Conservation (phyloP, 257 asterid species). For the Nicotiana tabacum region DNA sequence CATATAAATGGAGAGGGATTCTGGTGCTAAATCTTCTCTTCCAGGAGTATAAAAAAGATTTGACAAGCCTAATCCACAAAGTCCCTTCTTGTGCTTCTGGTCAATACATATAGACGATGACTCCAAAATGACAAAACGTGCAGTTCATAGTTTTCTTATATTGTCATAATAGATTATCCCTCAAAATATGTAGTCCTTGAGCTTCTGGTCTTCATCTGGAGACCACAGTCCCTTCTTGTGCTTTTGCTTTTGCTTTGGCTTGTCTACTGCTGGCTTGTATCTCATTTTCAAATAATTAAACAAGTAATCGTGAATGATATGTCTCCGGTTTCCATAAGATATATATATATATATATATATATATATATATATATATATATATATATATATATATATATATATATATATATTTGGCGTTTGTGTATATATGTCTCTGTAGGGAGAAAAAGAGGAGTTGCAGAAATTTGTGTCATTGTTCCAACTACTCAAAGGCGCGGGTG, state of each 20-base stretch:
- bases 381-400: not conserved
- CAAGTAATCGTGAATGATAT: too few species aligned
- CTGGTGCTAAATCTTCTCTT: too few species aligned
- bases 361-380: too few species aligned
- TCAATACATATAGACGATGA: too few species aligned
- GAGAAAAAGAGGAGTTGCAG: conserved; percentile 23
- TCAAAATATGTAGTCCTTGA: conserved; percentile 36
- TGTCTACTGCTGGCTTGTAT: conserved; percentile 24
- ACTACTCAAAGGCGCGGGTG: conserved; percentile 23
- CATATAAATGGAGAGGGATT: too few species aligned
- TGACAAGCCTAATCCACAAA: too few species aligned
- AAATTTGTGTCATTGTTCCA: conserved; percentile 50
- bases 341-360: not conserved
- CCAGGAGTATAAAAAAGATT: too few species aligned
- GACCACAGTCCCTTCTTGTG: conserved; percentile 81
- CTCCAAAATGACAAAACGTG: too few species aligned
- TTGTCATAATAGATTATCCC: too few species aligned
- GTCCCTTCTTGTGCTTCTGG: too few species aligned
- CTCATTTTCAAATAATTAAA: conserved; percentile 32
- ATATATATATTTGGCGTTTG: not conserved
- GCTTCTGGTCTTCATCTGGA: conserved; percentile 84
- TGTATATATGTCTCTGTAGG: not conserved
- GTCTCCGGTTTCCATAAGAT: not conserved
- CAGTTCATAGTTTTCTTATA: too few species aligned
- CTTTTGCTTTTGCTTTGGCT: conserved; percentile 31